Conservation (phyloP, 2,329 filamentous ascomycete species). For the Trichophyton simii region DNA sequence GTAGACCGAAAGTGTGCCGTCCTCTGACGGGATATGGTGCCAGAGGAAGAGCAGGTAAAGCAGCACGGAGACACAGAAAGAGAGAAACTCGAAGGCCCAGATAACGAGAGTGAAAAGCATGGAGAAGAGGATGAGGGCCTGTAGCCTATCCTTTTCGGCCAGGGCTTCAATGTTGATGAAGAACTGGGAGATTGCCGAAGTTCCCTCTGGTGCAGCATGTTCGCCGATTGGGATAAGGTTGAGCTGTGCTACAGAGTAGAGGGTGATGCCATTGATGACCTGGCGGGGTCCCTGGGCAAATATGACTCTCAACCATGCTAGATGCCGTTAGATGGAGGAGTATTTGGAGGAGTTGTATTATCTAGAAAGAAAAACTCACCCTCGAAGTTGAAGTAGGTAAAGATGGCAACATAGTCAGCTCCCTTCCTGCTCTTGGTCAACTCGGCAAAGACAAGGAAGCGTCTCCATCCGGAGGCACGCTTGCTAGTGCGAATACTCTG, state of each 20-base stretch:
- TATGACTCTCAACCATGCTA: constrained; percentile 77
- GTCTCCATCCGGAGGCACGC: constrained; percentile 63
- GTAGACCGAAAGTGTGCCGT: constrained; percentile 71
- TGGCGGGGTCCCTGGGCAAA: constrained; percentile 87
- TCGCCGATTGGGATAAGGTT: constrained; percentile 54
- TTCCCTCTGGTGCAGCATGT: constrained; percentile 43
- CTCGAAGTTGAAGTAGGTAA: constrained; percentile 75
- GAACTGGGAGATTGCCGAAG: constrained; percentile 58
- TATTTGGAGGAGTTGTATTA: no score
- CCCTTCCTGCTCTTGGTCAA: constrained; percentile 86
- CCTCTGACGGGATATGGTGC: constrained; percentile 73
- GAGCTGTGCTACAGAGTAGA: constrained; percentile 69
- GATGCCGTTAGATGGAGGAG: constrained; percentile 14
- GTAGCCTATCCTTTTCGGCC: constrained; percentile 59
- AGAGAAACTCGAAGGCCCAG: constrained; percentile 70
- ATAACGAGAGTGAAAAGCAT: constrained; percentile 89
- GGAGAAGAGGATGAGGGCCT: constrained; percentile 70
- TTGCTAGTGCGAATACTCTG: constrained; percentile 66
- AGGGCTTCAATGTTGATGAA: constrained; percentile 69
- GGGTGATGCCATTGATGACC: constrained; percentile 75
- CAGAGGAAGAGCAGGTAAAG: constrained; percentile 84
- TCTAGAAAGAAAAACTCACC: constrained; percentile 25
- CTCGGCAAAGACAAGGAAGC: constrained; percentile 85
- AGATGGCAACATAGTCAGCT: constrained; percentile 77
- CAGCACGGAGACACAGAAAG: constrained; percentile 58